phyloP scores from a whole-genome alignment of 2,329 filamentous ascomycete genomes.

The Aspergillus proliferans region DNA sequence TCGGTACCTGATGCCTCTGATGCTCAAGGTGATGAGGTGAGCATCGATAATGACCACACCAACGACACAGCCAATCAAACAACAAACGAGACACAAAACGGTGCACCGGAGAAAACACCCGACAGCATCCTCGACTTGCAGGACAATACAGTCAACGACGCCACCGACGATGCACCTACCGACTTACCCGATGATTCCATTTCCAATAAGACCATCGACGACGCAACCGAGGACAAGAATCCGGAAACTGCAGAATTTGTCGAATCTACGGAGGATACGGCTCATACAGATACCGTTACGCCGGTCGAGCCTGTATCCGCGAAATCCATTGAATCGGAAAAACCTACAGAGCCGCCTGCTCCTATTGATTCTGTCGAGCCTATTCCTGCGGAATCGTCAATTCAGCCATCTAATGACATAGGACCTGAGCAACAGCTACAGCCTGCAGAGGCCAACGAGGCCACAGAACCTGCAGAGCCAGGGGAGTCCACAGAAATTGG shows the following conservation, averaged over 20 bases:
- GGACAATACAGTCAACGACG: background rate
- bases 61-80: slow-evolving; percentile 1
- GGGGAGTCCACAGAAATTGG: background rate
- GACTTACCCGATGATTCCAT: background rate
- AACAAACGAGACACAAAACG: slow-evolving; percentile 4
- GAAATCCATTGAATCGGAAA: background rate
- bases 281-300: background rate
- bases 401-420: too few relatives aligned
- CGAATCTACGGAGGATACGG: background rate
- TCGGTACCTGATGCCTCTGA: slow-evolving; percentile 7
- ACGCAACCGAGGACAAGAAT: background rate
- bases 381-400: too few relatives aligned
- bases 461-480: background rate
- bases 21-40: slow-evolving; percentile 5
- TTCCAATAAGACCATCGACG: background rate
- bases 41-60: background rate
- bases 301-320: background rate
- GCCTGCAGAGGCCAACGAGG: background rate
- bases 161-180: background rate
- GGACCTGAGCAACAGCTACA: background rate
- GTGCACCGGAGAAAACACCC: slow-evolving; percentile 7
- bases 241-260: background rate
- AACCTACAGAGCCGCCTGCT: background rate
- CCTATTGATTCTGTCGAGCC: too few relatives aligned
- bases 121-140: slow-evolving; percentile 1